phyloP scores from a whole-genome alignment of 805 yeast genomes.

The Candida boleticola region DNA sequence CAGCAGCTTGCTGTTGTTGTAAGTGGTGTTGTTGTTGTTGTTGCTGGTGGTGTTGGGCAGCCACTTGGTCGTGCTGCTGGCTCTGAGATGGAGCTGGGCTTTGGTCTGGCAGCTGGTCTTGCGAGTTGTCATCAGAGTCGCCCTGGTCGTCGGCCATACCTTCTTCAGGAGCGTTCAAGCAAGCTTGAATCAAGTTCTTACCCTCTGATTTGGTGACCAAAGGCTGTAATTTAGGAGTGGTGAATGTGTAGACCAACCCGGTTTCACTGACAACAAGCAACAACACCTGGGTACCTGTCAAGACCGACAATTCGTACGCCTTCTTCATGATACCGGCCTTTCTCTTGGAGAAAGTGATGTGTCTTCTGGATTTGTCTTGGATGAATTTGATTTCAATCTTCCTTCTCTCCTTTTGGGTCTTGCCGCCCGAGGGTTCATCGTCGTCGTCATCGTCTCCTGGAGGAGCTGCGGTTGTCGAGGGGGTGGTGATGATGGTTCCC shows the following conservation, averaged over 20 bases:
- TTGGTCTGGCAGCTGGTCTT: slow-evolving; percentile 36
- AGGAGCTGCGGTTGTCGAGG: slow-evolving; percentile 22
- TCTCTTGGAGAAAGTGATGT: slow-evolving; percentile 95
- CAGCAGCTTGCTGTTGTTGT: slow-evolving; percentile 13
- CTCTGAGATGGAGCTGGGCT: slow-evolving; percentile 30
- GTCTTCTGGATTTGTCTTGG: slow-evolving; percentile 96
- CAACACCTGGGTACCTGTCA: slow-evolving; percentile 96
- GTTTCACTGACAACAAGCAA: slow-evolving; percentile 95
- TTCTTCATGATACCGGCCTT: slow-evolving; percentile 99
- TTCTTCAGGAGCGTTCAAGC: slow-evolving; percentile 95
- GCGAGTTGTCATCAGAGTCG: slow-evolving; percentile 48
- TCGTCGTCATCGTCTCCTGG: slow-evolving; percentile 53
- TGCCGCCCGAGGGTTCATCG: slow-evolving; percentile 46
- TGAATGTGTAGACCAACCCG: slow-evolving; percentile 97
- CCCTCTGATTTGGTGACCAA: slow-evolving; percentile 97
- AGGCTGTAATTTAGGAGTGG: slow-evolving; percentile 98
- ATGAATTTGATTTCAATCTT: slow-evolving; percentile 96
- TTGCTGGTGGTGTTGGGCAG: slow-evolving; percentile 31
- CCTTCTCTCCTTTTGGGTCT: slow-evolving; percentile 60
- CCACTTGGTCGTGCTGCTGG: slow-evolving; percentile 12
- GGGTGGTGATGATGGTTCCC: slow-evolving; percentile 18
- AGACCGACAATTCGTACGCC: slow-evolving; percentile 95
- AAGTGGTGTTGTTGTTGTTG: slow-evolving; percentile 16
- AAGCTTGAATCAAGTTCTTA: slow-evolving; percentile 92
- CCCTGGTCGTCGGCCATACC: slow-evolving; percentile 64